These are phyloP conservation scores for Gossypium trilobum DNA, from an alignment of 441 rosid genomes.

Conservation along the genomic window DNA sequence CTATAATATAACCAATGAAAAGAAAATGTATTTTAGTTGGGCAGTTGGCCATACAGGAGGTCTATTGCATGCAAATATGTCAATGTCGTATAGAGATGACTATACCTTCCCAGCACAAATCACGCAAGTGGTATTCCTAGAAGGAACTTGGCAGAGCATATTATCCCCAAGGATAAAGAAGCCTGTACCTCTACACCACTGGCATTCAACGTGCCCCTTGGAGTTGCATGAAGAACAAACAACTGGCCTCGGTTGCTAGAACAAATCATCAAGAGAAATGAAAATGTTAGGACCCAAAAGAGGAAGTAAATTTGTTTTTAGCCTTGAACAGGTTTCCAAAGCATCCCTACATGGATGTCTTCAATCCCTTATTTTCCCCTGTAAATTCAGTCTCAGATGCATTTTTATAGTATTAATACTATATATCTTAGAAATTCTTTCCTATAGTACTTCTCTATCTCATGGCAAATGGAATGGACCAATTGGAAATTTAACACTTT, in stretches of 20 bases:
- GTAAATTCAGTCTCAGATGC: no score
- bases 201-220: conserved; percentile 68
- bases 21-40: neutral
- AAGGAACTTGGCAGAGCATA: conserved; percentile 90
- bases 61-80: neutral
- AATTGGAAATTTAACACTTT: neutral
- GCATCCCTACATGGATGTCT: neutral
- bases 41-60: neutral
- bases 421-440: neutral
- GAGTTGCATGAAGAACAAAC: conserved; percentile 62
- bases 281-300: conserved; percentile 1
- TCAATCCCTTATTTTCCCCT: no score
- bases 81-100: neutral
- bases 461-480: neutral
- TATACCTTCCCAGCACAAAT: conserved; percentile 74
- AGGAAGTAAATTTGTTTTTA: neutral
- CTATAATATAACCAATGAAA: conserved; percentile 27
- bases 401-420: neutral
- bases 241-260: conserved; percentile 73
- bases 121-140: conserved; percentile 70
- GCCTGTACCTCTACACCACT: conserved; percentile 90
- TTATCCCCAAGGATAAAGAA: conserved; percentile 84
- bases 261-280: conserved; percentile 13
- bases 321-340: neutral
- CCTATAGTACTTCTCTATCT: neutral